phyloP scores from a whole-genome alignment of 108 stramenopile species.

The Skeletonema grethae region DNA sequence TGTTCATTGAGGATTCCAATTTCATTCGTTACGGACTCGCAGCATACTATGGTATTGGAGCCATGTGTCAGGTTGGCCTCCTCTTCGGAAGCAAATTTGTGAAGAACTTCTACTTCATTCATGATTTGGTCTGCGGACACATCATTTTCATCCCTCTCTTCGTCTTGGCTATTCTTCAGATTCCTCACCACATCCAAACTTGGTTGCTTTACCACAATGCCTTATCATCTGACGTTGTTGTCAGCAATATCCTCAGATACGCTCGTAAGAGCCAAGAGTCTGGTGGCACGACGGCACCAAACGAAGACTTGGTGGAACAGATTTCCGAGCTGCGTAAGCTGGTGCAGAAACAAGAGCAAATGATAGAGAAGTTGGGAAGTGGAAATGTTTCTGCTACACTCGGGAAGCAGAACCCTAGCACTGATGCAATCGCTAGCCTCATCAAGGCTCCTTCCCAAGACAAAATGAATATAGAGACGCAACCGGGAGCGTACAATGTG shows the following conservation, averaged over 20 bases:
- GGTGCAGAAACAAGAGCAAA: conserved; percentile 84
- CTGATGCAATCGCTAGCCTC: conserved; percentile 52
- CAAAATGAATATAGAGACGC: conserved; percentile 28
- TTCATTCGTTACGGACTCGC: conserved; percentile 87
- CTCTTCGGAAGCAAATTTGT: conserved; percentile 81
- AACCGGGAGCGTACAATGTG: conserved; percentile 13
- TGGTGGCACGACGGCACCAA: conserved; percentile 61
- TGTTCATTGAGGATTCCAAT: conserved; percentile 84
- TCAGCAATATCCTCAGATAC: conserved; percentile 95
- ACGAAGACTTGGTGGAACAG: conserved; percentile 87
- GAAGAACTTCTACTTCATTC: conserved; percentile 86
- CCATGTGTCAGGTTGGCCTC: conserved; percentile 78
- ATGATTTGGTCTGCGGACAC: conserved; percentile 94
- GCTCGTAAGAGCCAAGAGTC: conserved; percentile 91
- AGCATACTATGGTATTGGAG: conserved; percentile 90
- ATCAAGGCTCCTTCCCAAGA: conserved; percentile 35
- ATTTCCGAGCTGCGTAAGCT: conserved; percentile 84
- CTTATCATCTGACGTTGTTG: conserved; percentile 91
- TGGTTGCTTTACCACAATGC: conserved; percentile 99
- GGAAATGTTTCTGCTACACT: conserved; percentile 9
- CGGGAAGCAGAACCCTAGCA: conserved; percentile 37
- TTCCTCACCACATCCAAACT: conserved; percentile 90
- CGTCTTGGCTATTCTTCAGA: conserved; percentile 81
- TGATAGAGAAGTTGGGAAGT: conserved; percentile 62
- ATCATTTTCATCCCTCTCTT: conserved; percentile 93